A percentile compares a stretch with the other conserved stretches of the same genome.
These are phyloP conservation scores for Blastocystis sp. DNA, from an alignment of 352 stramenopile species.

Conservation along the genomic window DNA sequence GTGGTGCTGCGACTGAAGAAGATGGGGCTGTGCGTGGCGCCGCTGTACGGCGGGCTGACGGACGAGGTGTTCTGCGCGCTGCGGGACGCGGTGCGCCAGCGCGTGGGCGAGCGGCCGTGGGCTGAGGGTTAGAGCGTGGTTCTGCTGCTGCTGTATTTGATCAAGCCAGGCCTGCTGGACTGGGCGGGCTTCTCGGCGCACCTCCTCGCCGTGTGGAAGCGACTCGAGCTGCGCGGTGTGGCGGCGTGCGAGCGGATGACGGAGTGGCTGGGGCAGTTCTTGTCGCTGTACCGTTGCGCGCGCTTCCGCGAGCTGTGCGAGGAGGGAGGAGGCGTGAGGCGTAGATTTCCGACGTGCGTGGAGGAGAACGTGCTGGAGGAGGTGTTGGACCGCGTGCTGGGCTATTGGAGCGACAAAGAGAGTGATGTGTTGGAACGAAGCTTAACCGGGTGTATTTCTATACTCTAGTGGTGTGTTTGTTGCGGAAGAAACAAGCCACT, in stretches of 20 bases:
- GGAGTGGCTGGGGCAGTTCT: neutral
- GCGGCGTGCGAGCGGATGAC: neutral
- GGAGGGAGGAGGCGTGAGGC: neutral
- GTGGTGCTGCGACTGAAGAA: constrained; percentile 8
- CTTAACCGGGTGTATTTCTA: constrained; percentile 44
- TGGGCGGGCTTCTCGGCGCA: neutral
- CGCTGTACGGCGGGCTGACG: neutral
- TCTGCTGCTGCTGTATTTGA: constrained; percentile 54
- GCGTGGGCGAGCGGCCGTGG: neutral
- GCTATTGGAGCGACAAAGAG: neutral
- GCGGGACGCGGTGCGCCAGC: neutral
- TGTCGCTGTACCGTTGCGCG: constrained; percentile 16
- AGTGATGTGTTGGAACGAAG: neutral
- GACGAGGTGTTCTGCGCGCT: neutral
- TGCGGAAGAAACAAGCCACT: neutral
- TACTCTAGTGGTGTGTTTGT: constrained; percentile 28
- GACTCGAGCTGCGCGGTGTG: neutral
- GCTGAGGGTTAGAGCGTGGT: neutral
- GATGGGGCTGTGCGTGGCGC: neutral
- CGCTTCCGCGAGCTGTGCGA: constrained; percentile 21
- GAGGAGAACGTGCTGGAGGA: neutral
- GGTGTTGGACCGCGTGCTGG: neutral
- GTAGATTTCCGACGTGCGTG: neutral
- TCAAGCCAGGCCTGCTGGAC: constrained; percentile 3
- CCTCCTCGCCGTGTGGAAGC: constrained; percentile 8